phyloP scores from a whole-genome alignment of 441 rosid genomes.

The Adansonia gregorii region DNA sequence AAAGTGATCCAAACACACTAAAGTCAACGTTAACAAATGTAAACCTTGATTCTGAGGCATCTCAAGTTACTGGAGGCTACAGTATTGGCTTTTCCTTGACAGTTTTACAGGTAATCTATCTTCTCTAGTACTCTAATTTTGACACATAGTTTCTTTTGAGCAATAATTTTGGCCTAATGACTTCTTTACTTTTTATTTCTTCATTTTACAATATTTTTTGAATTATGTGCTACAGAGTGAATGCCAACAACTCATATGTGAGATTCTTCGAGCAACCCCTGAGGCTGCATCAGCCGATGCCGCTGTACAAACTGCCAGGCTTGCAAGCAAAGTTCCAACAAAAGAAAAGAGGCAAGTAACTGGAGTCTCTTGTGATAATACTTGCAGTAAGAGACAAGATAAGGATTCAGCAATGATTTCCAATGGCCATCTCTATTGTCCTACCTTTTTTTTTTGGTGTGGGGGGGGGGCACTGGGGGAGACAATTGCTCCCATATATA shows the following conservation, averaged over 20 bases:
- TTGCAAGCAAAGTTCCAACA: constrained; percentile 79
- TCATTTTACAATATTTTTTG: constrained; percentile 28
- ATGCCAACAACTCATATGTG: constrained; percentile 99
- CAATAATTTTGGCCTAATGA: constrained; percentile 3
- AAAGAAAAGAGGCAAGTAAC: constrained; percentile 77
- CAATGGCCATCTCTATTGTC: constrained; percentile 8
- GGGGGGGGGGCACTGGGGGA: background rate
- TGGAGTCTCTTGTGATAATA: constrained; percentile 9
- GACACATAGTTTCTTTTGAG: background rate
- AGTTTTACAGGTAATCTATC: constrained; percentile 77
- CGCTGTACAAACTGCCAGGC: constrained; percentile 95
- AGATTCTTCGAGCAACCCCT: constrained; percentile 97
- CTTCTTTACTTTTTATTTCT: constrained; percentile 20
- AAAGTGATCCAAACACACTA: constrained; percentile 63
- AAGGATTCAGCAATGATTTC: constrained; percentile 7
- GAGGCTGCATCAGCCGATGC: constrained; percentile 99
- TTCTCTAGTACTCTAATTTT: constrained; percentile 12
- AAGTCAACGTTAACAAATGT: constrained; percentile 61
- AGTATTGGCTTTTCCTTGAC: constrained; percentile 93
- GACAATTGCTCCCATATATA: background rate
- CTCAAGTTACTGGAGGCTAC: constrained; percentile 93
- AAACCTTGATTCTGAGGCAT: constrained; percentile 74
- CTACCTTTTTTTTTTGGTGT: background rate
- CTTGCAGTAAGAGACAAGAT: background rate
- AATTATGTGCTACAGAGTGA: constrained; percentile 70